phyloP scores from a whole-genome alignment of 345 rosid species.

The Combretum micranthum region DNA sequence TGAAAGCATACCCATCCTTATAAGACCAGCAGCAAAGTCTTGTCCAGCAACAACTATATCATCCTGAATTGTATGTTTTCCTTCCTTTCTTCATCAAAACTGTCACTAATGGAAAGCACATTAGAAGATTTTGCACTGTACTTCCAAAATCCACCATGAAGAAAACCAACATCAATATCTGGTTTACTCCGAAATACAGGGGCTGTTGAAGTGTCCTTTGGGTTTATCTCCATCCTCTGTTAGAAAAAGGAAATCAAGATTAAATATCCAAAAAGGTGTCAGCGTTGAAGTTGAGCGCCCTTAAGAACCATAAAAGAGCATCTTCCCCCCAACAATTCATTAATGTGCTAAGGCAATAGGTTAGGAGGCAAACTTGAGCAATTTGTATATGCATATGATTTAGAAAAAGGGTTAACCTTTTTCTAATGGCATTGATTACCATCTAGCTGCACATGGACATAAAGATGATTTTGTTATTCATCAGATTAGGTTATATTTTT shows the following conservation, averaged over 20 bases:
- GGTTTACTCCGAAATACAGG: constrained; percentile 83
- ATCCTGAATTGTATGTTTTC: constrained; percentile 66
- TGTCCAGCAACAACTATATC: constrained; percentile 79
- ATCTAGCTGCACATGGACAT: too few relatives aligned
- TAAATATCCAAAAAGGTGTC: not conserved
- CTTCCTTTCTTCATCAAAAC: constrained; percentile 50
- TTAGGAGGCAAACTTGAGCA: too few relatives aligned
- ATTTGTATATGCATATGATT: too few relatives aligned
- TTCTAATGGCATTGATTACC: too few relatives aligned
- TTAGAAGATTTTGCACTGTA: constrained; percentile 87
- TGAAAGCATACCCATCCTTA: constrained; percentile 81
- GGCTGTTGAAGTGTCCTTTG: constrained; percentile 52
- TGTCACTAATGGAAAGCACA: constrained; percentile 37
- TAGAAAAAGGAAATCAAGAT: constrained; percentile 13
- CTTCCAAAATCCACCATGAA: constrained; percentile 87
- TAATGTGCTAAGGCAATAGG: too few relatives aligned
- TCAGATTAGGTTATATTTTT: too few relatives aligned
- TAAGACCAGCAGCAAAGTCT: constrained; percentile 89
- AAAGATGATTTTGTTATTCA: too few relatives aligned
- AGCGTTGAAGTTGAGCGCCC: too few relatives aligned
- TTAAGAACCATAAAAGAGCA: too few relatives aligned
- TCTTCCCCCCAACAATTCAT: too few relatives aligned
- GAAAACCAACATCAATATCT: constrained; percentile 65
- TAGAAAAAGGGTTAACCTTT: too few relatives aligned
- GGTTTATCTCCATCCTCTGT: constrained; percentile 44